Conservation (phyloP, 352 stramenopile genomes). For the Thalassiosira livingstoniorum region DNA sequence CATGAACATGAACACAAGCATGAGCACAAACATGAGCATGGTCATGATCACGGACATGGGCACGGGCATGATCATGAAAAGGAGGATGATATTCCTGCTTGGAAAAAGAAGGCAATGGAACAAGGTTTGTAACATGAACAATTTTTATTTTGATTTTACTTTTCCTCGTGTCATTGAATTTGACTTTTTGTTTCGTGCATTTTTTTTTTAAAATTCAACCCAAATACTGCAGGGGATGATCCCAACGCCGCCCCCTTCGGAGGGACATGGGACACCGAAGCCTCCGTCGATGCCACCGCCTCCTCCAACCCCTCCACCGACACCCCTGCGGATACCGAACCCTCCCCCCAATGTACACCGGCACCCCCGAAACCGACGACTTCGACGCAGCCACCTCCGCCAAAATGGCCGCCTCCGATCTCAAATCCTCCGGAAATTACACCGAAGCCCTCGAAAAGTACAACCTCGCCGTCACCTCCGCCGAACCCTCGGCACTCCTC, state of each 20-base stretch:
- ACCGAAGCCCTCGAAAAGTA: slow-evolving; percentile 74
- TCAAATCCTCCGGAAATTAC: slow-evolving; percentile 62
- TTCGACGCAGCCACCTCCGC: slow-evolving; percentile 67
- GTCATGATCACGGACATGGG: slow-evolving; percentile 26
- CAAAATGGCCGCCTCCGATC: slow-evolving; percentile 74
- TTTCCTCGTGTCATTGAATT: too few relatives aligned
- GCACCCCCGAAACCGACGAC: slow-evolving; percentile 63
- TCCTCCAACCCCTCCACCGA: background rate
- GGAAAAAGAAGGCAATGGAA: slow-evolving; percentile 77
- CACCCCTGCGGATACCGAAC: too few relatives aligned
- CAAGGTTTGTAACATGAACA: too few relatives aligned
- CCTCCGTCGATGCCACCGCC: slow-evolving; percentile 19
- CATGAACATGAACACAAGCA: slow-evolving; percentile 33
- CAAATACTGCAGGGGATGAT: too few relatives aligned
- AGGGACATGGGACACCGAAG: slow-evolving; percentile 30
- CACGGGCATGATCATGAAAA: slow-evolving; percentile 44
- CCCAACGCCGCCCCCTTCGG: slow-evolving; percentile 55
- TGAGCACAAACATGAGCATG: slow-evolving; percentile 28
- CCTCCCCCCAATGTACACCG: slow-evolving; percentile 63
- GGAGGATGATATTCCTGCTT: slow-evolving; percentile 39
- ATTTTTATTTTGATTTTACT: too few relatives aligned
- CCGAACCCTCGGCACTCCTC: slow-evolving; percentile 73
- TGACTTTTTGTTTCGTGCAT: too few relatives aligned
- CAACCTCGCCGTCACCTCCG: slow-evolving; percentile 66
- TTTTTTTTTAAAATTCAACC: too few relatives aligned